Base-by-base conservation (phyloP, 192 early-diverging fungal genomes). In the Coemansia aciculifera region DNA sequence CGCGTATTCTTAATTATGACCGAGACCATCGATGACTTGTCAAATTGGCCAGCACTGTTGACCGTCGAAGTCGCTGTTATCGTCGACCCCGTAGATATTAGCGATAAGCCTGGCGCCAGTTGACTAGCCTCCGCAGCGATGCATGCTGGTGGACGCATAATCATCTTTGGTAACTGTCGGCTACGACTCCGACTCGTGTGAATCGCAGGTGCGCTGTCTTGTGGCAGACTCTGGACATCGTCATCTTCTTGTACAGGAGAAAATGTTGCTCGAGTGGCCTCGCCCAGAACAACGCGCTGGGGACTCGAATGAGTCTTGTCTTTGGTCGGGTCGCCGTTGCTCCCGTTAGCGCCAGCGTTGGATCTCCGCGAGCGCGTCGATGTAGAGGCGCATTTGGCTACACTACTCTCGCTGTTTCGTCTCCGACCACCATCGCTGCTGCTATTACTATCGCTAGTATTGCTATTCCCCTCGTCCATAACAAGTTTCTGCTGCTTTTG, bases 351-450 rank as follows among this genome's bases (percentile, higher is more conserved):
- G 24, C 54, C 52, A 12, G 54, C 6, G 7, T 56, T 31, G 29
- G 54, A 56, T 31, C 12, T 56, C 27, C 29, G 54, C 54, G 54
- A 56, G 15, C 15, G 54, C 13, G 29, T 17, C 15, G 54, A 56
- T n/a, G 13, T 29, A 34, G 54, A 31, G 12, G 54, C 12, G 0
- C 27, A 32, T 31, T 31, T 56, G 54, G 59, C 54, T 13, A 36
- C 8, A 37, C 42, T 64, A 19, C 27, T 44, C 5, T 23, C 63
- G 54, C 69, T 67, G 23, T n/a, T 49, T 19, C 51, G 36, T 12
- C 49, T 56, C 19, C 34, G 43, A 63, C 64, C 62, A 59, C 46
- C 62, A 59, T 46, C 52, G 48, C 66, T 32, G 59, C 42, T 64
- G 54, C 43, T 48, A 54, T 37, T 64, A 40, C 43, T 48, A 43